phyloP scores from a whole-genome alignment of 257 asterid species.

The Verbena officinalis region DNA sequence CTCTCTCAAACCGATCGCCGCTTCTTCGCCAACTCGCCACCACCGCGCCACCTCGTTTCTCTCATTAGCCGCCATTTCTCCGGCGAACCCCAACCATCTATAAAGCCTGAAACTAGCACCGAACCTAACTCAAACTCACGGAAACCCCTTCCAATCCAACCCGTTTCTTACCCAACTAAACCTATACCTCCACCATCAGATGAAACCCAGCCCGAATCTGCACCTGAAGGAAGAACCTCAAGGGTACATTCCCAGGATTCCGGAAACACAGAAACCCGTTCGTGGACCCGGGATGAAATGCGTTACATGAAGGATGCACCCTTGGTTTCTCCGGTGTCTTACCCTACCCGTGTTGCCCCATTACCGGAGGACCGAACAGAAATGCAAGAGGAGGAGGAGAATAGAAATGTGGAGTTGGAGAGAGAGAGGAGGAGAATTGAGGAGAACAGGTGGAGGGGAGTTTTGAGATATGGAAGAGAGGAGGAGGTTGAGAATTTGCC shows the following conservation, averaged over 20 bases:
- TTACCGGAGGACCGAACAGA: slow-evolving; percentile 71
- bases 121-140: slow-evolving; percentile 37
- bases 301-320: slow-evolving; percentile 72
- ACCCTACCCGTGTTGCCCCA: slow-evolving; percentile 80
- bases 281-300: slow-evolving; percentile 77
- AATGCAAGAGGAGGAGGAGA: slow-evolving; percentile 40
- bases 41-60: slow-evolving; percentile 33
- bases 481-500: slow-evolving; percentile 59
- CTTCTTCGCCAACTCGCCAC: slow-evolving; percentile 37
- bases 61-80: slow-evolving; percentile 49
- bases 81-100: slow-evolving; percentile 39
- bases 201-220: slow-evolving; percentile 27
- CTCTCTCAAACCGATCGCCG: slow-evolving; percentile 54
- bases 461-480: slow-evolving; percentile 34
- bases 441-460: slow-evolving; percentile 45
- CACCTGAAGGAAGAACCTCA: slow-evolving; percentile 26
- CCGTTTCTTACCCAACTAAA: slow-evolving; percentile 67
- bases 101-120: slow-evolving; percentile 34
- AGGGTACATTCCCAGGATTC: slow-evolving; percentile 10
- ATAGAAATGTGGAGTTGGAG: slow-evolving; percentile 51
- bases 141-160: slow-evolving; percentile 48
- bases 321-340: slow-evolving; percentile 56
- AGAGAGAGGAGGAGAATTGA: slow-evolving; percentile 67
- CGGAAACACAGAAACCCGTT: slow-evolving; percentile 27
- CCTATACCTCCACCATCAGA: slow-evolving; percentile 48